Evolutionary conservation across 495 filamentous ascomycete genomes (phyloP).

Genomic region (Aspergillus ostianus): DNA sequence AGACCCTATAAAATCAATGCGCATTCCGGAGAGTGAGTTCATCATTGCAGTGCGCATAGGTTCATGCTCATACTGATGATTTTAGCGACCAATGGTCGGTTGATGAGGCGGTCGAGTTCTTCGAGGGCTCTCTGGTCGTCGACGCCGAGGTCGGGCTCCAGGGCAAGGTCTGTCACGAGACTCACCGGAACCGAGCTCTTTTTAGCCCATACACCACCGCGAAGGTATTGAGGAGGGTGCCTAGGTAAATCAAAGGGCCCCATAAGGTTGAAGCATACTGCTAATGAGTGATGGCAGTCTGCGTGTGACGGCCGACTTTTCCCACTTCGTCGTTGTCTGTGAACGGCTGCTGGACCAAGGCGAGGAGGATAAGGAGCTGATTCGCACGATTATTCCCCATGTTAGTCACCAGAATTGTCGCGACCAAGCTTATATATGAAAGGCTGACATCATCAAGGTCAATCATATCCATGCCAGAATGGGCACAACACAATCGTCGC

Average conservation of each 20-base stretch:
- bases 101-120: constrained; percentile 30
- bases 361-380: constrained; percentile 24
- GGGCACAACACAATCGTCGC: constrained; percentile 32
- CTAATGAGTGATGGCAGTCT: constrained; percentile 11
- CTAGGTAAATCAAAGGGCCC: constrained; percentile 14
- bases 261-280: too few species aligned
- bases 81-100: constrained; percentile 25
- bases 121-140: constrained; percentile 18
- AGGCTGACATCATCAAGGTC: constrained; percentile 15
- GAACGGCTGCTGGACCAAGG: constrained; percentile 25
- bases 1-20: constrained; percentile 11
- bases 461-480: constrained; percentile 31
- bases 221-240: constrained; percentile 21
- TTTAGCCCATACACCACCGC: constrained; percentile 25
- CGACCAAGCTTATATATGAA: neutral
- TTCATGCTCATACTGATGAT: too few species aligned
- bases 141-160: constrained; percentile 25
- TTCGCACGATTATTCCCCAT: constrained; percentile 24
- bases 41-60: too few species aligned
- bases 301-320: constrained; percentile 29
- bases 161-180: constrained; percentile 28
- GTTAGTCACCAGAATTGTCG: constrained; percentile 9
- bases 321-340: constrained; percentile 27
- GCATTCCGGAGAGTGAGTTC: too few species aligned
- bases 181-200: constrained; percentile 28